phyloP scores from a whole-genome alignment of 192 early-diverging fungal species.

The Coemansia sp. region DNA sequence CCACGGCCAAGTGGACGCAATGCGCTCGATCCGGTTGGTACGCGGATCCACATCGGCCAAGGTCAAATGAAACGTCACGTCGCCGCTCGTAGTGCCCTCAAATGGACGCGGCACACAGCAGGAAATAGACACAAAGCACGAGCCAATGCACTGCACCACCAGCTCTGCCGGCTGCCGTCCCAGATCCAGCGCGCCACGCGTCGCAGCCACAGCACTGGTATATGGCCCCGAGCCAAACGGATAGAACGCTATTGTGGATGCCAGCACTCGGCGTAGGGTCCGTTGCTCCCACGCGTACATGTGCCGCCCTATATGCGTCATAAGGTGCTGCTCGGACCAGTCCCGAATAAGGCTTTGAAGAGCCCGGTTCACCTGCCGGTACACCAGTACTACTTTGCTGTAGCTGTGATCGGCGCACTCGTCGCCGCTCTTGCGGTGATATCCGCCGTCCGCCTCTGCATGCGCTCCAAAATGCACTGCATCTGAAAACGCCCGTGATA shows the following conservation, averaged over 20 bases:
- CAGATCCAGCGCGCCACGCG: constrained; percentile 26
- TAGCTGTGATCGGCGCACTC: constrained; percentile 9
- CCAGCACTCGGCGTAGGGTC: constrained; percentile 34
- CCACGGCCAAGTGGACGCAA: constrained; percentile 52
- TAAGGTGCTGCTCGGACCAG: constrained; percentile 52
- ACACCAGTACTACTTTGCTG: constrained; percentile 44
- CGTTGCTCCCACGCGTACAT: constrained; percentile 45
- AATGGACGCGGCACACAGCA: constrained; percentile 46
- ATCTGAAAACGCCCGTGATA: constrained; percentile 36
- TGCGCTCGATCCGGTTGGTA: constrained; percentile 29
- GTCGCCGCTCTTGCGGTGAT: constrained; percentile 17
- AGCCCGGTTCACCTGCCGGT: constrained; percentile 41
- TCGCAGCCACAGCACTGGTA: constrained; percentile 31
- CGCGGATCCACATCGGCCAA: constrained; percentile 41
- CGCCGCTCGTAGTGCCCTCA: constrained; percentile 35
- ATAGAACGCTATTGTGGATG: constrained; percentile 38
- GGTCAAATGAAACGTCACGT: constrained; percentile 45
- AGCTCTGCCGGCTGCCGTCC: constrained; percentile 42
- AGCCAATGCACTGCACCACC: constrained; percentile 35
- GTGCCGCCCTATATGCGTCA: constrained; percentile 49
- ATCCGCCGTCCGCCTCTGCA: constrained; percentile 43
- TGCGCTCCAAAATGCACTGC: constrained; percentile 44
- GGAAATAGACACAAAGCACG: constrained; percentile 45
- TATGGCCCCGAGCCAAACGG: constrained; percentile 42
- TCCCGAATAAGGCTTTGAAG: constrained; percentile 48